Base-by-base conservation (phyloP, 2,329 filamentous ascomycete species). In the Calonectria henricotiae region DNA sequence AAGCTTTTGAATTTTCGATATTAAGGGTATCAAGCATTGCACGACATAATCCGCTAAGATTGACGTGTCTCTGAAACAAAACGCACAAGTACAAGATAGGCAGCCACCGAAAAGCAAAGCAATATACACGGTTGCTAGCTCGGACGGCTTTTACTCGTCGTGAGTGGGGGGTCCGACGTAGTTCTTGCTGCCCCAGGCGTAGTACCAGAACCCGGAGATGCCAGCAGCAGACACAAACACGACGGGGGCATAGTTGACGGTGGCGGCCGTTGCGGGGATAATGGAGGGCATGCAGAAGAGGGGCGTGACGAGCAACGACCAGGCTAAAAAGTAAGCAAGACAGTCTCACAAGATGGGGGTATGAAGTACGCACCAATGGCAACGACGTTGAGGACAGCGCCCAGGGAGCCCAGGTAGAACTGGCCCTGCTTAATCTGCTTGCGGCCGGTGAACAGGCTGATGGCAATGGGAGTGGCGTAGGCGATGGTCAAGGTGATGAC, bases 191-290 rank as follows among this genome's bases (percentile, higher is more conserved):
- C 92, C 92, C 90, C 91, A 93, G 62, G 86, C 85, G 74, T 89
- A 84, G 83, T 94, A 94, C 91, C 92, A 94, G 8, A 83, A 80
- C 11, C 85, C 86, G 1, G 92, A 89, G 68, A 94, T 86, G 44
- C 84, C 60, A 65, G 89, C 87, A 71, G 93, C 91, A 5, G 86
- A 90, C 30, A 92, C 88, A 75, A 94, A 93, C n/a, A 94, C 92
- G 39, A 91, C 92, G 15, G 90, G 90, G 1, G 92, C 92, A 80
- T 93, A 94, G 85, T 94, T 94, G 85, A 94, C 91, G 44, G 85
- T 86, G 20, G 82, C 79, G 35, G 78, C 81, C 0, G 86, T 87
- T 44, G 92, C 90, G 6, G 90, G 90, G n/a, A 93, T 83, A 49
- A 82, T 82, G 0, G 89, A 87, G 0, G 91, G 92, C 90, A 93